These are phyloP conservation scores for Cadophora malorum DNA, from an alignment of 2,329 filamentous ascomycete species.

Conservation along the genomic window DNA sequence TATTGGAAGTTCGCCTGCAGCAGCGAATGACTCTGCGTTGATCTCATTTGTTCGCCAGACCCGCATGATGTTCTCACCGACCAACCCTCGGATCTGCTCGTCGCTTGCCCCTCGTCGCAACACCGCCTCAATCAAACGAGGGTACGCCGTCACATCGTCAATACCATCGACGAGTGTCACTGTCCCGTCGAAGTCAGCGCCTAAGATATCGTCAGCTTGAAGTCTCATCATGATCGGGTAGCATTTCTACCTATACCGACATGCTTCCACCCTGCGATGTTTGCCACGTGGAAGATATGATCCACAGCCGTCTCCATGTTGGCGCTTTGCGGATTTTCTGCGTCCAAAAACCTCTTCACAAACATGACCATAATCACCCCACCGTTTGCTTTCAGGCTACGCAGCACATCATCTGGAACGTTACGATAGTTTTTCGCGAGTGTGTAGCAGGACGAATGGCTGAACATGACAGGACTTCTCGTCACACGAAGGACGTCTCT, in stretches of 20 bases:
- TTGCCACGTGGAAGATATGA: slow-evolving; percentile 68
- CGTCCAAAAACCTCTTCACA: slow-evolving; percentile 34
- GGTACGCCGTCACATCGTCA: slow-evolving; percentile 55
- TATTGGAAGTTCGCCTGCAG: slow-evolving; percentile 16
- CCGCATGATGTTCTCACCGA: slow-evolving; percentile 62
- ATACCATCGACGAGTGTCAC: slow-evolving; percentile 11
- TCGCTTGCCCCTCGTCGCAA: slow-evolving; percentile 63
- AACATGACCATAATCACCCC: slow-evolving; percentile 62
- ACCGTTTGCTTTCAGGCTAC: slow-evolving; percentile 60
- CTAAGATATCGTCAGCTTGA: background rate
- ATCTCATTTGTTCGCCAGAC: slow-evolving; percentile 20
- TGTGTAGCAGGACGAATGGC: slow-evolving; percentile 64
- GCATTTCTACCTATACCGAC: slow-evolving; percentile 61
- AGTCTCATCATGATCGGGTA: slow-evolving; percentile 33
- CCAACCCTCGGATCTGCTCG: slow-evolving; percentile 61
- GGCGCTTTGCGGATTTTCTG: slow-evolving; percentile 57
- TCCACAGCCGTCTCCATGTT: slow-evolving; percentile 65
- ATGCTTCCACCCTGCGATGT: slow-evolving; percentile 67
- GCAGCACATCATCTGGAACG: slow-evolving; percentile 67
- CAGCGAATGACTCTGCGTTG: slow-evolving; percentile 14
- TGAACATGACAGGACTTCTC: slow-evolving; percentile 68
- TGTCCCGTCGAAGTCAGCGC: slow-evolving; percentile 59
- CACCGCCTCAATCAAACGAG: slow-evolving; percentile 63
- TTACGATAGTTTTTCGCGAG: slow-evolving; percentile 69
- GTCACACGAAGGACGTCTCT: slow-evolving; percentile 59